Conservation (phyloP, 2,329 filamentous ascomycete genomes). For the Penicillium sp. region DNA sequence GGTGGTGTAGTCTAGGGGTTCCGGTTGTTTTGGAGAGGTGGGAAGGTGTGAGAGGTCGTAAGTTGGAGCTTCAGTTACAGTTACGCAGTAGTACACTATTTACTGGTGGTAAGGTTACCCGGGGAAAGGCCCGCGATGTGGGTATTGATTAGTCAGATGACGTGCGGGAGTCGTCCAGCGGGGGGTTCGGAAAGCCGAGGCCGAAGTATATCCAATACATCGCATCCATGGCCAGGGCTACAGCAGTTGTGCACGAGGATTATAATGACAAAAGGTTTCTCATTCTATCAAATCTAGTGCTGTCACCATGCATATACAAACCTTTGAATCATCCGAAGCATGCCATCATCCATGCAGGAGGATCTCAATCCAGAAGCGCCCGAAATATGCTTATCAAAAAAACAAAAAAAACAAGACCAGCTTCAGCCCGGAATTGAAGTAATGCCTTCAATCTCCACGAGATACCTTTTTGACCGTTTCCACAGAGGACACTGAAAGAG, state of each 20-base stretch:
- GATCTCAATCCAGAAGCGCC: background rate
- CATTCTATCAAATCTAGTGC: conserved; percentile 2
- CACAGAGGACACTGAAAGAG: conserved; percentile 5
- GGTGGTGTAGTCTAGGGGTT: no score
- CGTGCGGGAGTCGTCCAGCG: background rate
- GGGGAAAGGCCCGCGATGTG: background rate
- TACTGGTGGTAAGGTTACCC: background rate
- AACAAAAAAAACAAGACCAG: background rate
- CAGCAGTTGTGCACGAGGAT: background rate
- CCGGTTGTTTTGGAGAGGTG: background rate
- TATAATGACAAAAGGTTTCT: background rate
- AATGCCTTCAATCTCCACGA: background rate
- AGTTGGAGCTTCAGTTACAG: background rate
- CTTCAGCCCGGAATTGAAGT: background rate
- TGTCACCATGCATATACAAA: background rate
- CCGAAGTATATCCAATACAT: conserved; percentile 2
- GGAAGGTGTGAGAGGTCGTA: background rate
- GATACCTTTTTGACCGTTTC: background rate
- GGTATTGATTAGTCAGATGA: conserved; percentile 2
- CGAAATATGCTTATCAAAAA: background rate
- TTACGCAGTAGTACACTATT: background rate
- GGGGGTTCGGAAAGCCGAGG: conserved; percentile 1
- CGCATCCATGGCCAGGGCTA: no score
- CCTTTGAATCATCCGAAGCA: background rate
- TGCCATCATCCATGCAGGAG: background rate